Percentiles rank a stretch among this genome's conserved stretches.
Conservation (phyloP, 176 grass and related monocot species). For the Carex cristatella region DNA sequence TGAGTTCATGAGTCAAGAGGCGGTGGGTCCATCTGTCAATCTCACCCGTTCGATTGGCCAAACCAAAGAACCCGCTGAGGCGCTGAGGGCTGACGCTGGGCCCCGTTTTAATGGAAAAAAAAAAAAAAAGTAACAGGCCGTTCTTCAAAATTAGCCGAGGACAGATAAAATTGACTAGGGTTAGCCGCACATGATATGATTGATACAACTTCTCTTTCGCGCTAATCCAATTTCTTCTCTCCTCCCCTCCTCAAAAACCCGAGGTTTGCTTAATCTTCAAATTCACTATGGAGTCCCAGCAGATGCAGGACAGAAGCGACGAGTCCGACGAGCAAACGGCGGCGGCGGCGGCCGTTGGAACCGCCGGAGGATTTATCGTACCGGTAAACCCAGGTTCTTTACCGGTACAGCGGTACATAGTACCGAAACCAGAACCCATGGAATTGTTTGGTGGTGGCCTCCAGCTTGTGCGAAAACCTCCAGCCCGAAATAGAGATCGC, state of each 20-base stretch:
- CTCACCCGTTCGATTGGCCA: constrained; percentile 23
- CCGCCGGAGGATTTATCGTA: neutral
- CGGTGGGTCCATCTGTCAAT: constrained; percentile 46
- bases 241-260: neutral
- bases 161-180: constrained; percentile 16
- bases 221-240: constrained; percentile 1
- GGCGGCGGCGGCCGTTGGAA: neutral
- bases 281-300: constrained; percentile 36
- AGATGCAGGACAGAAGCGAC: constrained; percentile 19
- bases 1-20: constrained; percentile 22
- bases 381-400: constrained; percentile 26
- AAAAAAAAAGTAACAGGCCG: neutral
- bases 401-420: constrained; percentile 31
- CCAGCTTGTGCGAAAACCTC: constrained; percentile 31
- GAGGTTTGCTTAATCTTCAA: neutral
- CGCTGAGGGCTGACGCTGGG: neutral
- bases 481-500: constrained; percentile 65
- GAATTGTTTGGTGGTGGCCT: constrained; percentile 45
- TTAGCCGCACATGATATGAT: neutral
- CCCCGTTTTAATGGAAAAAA: constrained; percentile 46
- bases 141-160: no score
- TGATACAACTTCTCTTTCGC: neutral
- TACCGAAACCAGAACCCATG: constrained; percentile 60
- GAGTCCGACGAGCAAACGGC: constrained; percentile 14
- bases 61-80: neutral